Evolutionary conservation across 192 early-diverging fungal genomes (phyloP), one percentile per base, ranked within the genome.

Genomic region (Coemansia sp.): DNA sequence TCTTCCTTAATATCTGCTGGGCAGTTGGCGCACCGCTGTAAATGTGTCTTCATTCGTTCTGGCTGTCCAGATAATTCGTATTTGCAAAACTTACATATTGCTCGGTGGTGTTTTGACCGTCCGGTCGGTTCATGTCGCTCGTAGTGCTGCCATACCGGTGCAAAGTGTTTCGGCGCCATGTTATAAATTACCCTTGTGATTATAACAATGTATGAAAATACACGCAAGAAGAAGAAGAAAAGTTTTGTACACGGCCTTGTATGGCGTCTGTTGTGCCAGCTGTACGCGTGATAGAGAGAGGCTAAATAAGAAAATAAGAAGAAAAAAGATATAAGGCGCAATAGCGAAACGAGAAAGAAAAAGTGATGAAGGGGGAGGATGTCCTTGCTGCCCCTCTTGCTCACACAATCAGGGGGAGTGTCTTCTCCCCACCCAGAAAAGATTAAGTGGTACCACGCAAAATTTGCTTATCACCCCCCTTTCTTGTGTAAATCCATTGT

Each of bases 121-220:
- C 80, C 80, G 8, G 80, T 82, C 15, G 80, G 80, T 48, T 82
- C 80, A 12, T 77, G 74, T 42, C 80, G 74, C 72, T 82, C 75
- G 67, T 74, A 82, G 73, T 82, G 73, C 41, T 82, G 71, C 80
- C 80, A 82, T 10, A 82, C 80, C 8, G 71, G 72, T 19, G 80
- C 80, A 82, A 82, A 82, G 80, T 82, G 80, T 55, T 82, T 82
- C 32, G 80, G 80, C 38, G 80, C 80, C 80, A 82, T 82, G 21
- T 4, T 62, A 12, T 14, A 46, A 46, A n/a, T 46, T 46, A 46
- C 25, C 25, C 3, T 19, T 59, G 34, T 60, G 58, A 53, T 48
- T 36, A 32, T 44, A 57, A 39, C 11, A 58, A 42, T 34, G 38
- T 58, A 46, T 45, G 21, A 41, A 29, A 32, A 27, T n/a, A 45